A percentile compares a stretch with the other conserved stretches of the same genome.
These are phyloP conservation scores for Tylopilus rubrobrunneus DNA, from an alignment of 768 basidiomycete species.

Conservation along the genomic window DNA sequence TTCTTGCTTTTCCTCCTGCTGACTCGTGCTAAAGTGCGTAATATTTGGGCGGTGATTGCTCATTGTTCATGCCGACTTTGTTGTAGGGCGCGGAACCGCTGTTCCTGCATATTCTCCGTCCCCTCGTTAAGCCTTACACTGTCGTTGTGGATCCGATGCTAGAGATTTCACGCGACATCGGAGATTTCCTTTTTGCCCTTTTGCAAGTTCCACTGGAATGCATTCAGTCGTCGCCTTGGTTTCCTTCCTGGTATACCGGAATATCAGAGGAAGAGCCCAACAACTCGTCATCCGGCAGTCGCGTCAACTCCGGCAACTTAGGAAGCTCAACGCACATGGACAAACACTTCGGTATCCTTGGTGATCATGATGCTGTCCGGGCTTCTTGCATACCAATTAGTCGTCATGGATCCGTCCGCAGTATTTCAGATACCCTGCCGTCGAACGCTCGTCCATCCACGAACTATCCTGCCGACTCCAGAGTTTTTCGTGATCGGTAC, in stretches of 20 bases:
- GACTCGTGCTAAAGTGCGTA: constrained; percentile 67
- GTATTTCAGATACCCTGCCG: constrained; percentile 15
- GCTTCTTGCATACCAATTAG: constrained; percentile 7
- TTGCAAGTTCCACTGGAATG: constrained; percentile 38
- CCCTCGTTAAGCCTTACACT: constrained; percentile 72
- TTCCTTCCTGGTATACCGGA: constrained; percentile 18
- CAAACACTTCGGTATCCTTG: constrained; percentile 10
- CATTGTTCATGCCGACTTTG: constrained; percentile 9
- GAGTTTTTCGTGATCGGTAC: constrained; percentile 7
- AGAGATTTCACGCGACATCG: constrained; percentile 56
- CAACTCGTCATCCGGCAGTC: constrained; percentile 1
- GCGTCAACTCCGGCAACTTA: constrained; percentile 1
- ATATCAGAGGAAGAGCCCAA: constrained; percentile 9
- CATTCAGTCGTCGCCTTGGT: constrained; percentile 31
- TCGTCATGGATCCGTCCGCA: constrained; percentile 14
- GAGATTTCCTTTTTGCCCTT: constrained; percentile 54
- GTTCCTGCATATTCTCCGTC: constrained; percentile 76
- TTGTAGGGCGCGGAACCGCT: constrained; percentile 81
- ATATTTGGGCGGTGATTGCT: constrained; percentile 2
- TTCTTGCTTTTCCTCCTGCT: constrained; percentile 69
- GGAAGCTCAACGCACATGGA: constrained; percentile 2
- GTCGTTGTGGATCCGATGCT: constrained; percentile 60
- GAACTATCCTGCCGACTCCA: constrained; percentile 3
- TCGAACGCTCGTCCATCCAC: neutral
- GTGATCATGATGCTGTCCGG: constrained; percentile 5